phyloP scores from a whole-genome alignment of 495 filamentous ascomycete genomes.

The Aspergillus ostianus region DNA sequence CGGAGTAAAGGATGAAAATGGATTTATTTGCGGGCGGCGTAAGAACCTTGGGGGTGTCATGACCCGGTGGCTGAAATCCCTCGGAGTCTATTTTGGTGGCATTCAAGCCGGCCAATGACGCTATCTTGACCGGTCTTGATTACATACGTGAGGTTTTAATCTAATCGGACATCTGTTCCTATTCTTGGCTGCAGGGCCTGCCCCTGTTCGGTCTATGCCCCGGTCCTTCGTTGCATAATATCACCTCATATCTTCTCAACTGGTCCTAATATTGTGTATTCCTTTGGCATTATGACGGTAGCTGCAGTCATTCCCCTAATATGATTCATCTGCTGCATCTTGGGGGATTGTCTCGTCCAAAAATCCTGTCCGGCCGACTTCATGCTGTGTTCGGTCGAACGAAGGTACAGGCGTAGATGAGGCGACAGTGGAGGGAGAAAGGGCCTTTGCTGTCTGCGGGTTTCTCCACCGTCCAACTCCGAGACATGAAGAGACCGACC shows the following conservation, averaged over 20 bases:
- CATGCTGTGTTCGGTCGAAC: no score
- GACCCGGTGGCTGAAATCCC: not conserved
- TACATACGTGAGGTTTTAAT: not conserved
- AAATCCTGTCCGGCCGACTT: no score
- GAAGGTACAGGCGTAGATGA: no score
- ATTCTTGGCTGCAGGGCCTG: not conserved
- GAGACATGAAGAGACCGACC: not conserved
- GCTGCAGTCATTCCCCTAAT: no score
- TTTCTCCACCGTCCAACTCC: not conserved
- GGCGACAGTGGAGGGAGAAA: not conserved
- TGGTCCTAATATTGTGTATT: no score
- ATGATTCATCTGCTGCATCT: no score
- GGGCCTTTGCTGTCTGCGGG: not conserved
- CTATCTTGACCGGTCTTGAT: not conserved
- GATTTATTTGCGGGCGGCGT: not conserved
- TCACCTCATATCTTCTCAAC: no score
- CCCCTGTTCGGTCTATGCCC: not conserved
- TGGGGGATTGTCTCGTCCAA: no score
- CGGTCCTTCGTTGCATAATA: not conserved
- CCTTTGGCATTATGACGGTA: no score
- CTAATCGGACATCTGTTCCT: not conserved
- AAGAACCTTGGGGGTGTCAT: not conserved
- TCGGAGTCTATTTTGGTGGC: not conserved
- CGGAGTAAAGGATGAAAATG: not conserved
- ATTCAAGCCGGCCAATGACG: not conserved